Conservation (phyloP, 164 flowering plant species). For the Santalum album region DNA sequence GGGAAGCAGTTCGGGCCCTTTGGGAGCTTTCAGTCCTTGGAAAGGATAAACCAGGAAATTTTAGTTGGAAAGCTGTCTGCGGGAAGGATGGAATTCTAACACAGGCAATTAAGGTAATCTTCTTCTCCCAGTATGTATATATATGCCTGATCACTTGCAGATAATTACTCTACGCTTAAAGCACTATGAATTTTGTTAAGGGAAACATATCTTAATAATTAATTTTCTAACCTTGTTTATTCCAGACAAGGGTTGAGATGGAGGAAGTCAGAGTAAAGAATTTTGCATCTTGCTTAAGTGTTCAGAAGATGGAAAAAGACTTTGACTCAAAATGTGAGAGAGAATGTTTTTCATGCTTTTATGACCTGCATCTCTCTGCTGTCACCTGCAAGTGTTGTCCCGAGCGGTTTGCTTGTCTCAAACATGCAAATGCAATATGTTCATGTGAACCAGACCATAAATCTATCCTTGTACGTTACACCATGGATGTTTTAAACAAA, state of each 20-base stretch:
- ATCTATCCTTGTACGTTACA: constrained; percentile 44
- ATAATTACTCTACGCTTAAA: no score
- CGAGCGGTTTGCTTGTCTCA: constrained; percentile 65
- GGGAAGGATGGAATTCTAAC: constrained; percentile 67
- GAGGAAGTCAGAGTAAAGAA: constrained; percentile 54
- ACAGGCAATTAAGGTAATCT: constrained; percentile 49
- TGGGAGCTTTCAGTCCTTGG: constrained; percentile 32
- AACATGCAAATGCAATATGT: constrained; percentile 50
- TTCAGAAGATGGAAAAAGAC: constrained; percentile 54
- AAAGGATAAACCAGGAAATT: constrained; percentile 29
- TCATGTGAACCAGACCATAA: constrained; percentile 38
- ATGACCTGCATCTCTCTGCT: constrained; percentile 71
- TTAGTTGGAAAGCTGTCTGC: constrained; percentile 52
- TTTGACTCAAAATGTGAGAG: constrained; percentile 49
- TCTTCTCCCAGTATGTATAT: neutral
- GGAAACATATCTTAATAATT: no score
- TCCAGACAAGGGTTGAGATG: constrained; percentile 53
- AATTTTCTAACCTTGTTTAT: no score
- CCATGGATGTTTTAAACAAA: constrained; percentile 35
- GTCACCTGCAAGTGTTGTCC: constrained; percentile 63
- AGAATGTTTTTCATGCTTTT: constrained; percentile 75
- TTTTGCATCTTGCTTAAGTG: constrained; percentile 27
- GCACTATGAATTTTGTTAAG: no score
- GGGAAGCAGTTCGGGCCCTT: constrained; percentile 45
- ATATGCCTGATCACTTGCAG: no score